These are phyloP conservation scores for Colletotrichum falcatum DNA, from an alignment of 2,329 filamentous ascomycete genomes.

Conservation along the genomic window DNA sequence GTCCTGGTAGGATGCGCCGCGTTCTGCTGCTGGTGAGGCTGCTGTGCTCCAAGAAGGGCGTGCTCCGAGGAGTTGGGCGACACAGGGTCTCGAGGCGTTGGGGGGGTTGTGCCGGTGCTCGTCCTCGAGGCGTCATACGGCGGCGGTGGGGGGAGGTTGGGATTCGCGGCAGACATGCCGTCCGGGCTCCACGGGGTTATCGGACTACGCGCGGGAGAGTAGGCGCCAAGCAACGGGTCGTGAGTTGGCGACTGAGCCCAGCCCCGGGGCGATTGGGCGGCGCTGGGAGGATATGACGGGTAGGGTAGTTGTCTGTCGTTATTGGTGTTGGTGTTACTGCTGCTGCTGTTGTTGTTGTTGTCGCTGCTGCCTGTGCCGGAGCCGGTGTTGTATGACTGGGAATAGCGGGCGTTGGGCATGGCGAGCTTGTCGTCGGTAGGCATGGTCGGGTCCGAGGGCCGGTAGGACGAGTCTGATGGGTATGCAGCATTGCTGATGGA, in stretches of 20 bases:
- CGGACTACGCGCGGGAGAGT: conserved; percentile 15
- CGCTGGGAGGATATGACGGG: conserved; percentile 18
- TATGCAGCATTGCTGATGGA: conserved; percentile 40
- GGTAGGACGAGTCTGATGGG: conserved; percentile 38
- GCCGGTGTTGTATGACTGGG: conserved; percentile 29
- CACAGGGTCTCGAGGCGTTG: conserved; percentile 20
- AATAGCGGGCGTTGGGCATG: conserved; percentile 36
- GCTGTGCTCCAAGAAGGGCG: conserved; percentile 28
- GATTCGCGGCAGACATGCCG: conserved; percentile 37
- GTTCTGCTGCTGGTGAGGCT: conserved; percentile 8
- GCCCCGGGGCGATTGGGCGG: conserved; percentile 5
- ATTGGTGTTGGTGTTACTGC: not conserved
- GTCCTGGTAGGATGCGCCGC: not conserved
- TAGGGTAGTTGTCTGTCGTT: conserved; percentile 5
- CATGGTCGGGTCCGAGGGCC: conserved; percentile 26
- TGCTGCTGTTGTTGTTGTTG: conserved; percentile 1
- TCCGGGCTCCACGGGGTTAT: conserved; percentile 40
- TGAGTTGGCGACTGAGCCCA: conserved; percentile 22
- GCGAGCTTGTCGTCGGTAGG: conserved; percentile 37
- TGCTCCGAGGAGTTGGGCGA: conserved; percentile 27
- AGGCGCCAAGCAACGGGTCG: conserved; percentile 13
- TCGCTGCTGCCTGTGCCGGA: not conserved
- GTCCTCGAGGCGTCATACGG: conserved; percentile 36
- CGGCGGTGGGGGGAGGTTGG: conserved; percentile 42
- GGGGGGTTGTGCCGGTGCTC: conserved; percentile 14